Evolutionary conservation across 768 basidiomycete species (phyloP).

Genomic region (Rhizopogon rudus): DNA sequence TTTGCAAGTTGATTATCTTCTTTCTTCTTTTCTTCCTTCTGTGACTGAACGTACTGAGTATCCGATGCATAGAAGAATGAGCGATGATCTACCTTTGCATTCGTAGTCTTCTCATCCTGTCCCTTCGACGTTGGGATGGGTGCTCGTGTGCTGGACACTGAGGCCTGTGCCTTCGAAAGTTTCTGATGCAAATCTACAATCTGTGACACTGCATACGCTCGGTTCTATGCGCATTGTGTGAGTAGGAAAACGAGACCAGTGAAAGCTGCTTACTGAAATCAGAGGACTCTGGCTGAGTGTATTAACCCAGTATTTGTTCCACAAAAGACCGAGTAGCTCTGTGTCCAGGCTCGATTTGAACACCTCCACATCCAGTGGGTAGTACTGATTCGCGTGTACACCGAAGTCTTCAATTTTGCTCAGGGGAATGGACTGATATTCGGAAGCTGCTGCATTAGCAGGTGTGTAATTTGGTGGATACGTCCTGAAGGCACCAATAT

Average conservation of each 20-base stretch:
- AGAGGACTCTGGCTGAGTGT: slow-evolving; percentile 91
- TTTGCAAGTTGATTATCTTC: slow-evolving; percentile 85
- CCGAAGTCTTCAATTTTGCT: slow-evolving; percentile 99
- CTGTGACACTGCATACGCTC: slow-evolving; percentile 90
- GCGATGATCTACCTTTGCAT: slow-evolving; percentile 35
- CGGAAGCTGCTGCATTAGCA: slow-evolving; percentile 59
- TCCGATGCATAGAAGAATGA: not conserved
- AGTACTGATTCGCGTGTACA: slow-evolving; percentile 96
- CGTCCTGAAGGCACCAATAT: slow-evolving; percentile 98
- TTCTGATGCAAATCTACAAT: slow-evolving; percentile 89
- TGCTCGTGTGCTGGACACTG: slow-evolving; percentile 56
- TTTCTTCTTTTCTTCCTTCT: slow-evolving; percentile 71
- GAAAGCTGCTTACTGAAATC: slow-evolving; percentile 62
- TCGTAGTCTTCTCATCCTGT: slow-evolving; percentile 36
- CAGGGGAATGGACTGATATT: slow-evolving; percentile 95
- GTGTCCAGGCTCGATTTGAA: slow-evolving; percentile 92
- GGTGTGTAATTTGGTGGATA: slow-evolving; percentile 96
- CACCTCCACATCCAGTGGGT: slow-evolving; percentile 89
- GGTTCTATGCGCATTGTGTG: slow-evolving; percentile 55
- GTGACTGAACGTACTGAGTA: not conserved
- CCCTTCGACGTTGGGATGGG: slow-evolving; percentile 48
- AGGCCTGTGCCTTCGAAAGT: slow-evolving; percentile 62
- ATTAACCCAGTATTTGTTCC: slow-evolving; percentile 99
- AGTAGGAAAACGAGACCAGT: not conserved
- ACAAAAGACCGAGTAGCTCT: slow-evolving; percentile 82